Base-by-base conservation (phyloP, 768 basidiomycete genomes). In the Termitomyces sp. region DNA sequence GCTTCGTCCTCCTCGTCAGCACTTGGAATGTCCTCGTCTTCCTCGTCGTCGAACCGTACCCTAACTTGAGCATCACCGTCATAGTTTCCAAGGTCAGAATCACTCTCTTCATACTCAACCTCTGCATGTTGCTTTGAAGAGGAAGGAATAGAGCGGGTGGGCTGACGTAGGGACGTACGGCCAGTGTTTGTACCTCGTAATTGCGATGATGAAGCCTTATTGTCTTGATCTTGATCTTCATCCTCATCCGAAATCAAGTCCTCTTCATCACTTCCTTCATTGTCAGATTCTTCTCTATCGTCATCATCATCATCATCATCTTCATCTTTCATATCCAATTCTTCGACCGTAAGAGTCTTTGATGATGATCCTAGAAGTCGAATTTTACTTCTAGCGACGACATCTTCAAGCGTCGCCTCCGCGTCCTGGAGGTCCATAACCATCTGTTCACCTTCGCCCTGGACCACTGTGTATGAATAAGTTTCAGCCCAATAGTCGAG, bases 391-490 rank as follows among this genome's bases (percentile, higher is more conserved):
- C 81, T 81, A 18, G 86, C 81, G 31, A 98, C 86, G 8, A 79
- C 82, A 63, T 94, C 94, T 59, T 87, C 94, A 29, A 99, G 85
- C 0, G 95, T 98, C 2, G 77, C 72, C 29, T 76, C 74, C 20
- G 87, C 90, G 60, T 94, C 97, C 70, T 99, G 97, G 15, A 99
- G 78, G 69, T 92, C 90, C 80, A 98, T 90, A 13, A 99, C 94
- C 97, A 99, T 98, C 69, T 87, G 82, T 68, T 98, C 96, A 16
- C 97, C 97, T 71, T 97, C 96, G 9, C 95, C 96, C 66, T 90
- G 90, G 4, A 79, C 79, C 48, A 81, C 92, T 94, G 49, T 24
- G 36, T 47, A 51, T 52, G 46, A 47, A 41, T 57, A n/a, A 52
- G 16, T 55, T 20, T 12, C 24, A 31, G 31, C 31, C n/a, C 20